Base-by-base conservation (phyloP, 2,329 filamentous ascomycete species). In the Tolypocladium endophyticum region DNA sequence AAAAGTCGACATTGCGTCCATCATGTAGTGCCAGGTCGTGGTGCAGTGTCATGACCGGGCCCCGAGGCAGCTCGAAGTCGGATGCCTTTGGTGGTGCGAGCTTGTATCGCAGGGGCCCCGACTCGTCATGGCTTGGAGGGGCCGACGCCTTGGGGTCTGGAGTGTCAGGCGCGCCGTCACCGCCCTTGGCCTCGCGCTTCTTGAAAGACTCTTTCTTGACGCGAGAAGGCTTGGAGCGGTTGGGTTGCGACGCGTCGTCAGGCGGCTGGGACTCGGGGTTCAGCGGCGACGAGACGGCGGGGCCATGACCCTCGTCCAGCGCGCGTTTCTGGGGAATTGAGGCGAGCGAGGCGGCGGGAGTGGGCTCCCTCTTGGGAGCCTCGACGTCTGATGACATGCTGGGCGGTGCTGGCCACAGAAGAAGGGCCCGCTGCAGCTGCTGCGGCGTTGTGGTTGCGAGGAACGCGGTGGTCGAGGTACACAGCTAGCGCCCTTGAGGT, bases 231-330 rank as follows among this genome's bases (percentile, higher is more conserved):
- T 76, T 76, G 41, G 68, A 66, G 33, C 71, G 69, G 39, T 64
- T 64, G n/a, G 66, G 58, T 28, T 71, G 71, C 12, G 67, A 62
- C 64, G 77, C 79, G 64, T 84, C 81, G 41, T 81, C 79, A 16
- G 72, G 70, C 18, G 71, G 67, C 28, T 73, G 72, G 3, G 72
- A 67, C 59, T 75, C 76, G 50, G 69, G 85, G 66, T 92, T 92
- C 62, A 92, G 81, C 35, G 88, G 88, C 14, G 89, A 92, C 3
- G 88, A 85, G 2, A 91, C 79, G 16, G 85, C 80, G 5, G 89
- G 88, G 62, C 81, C 81, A 72, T 92, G 86, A 69, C 84, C 84
- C 66, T 89, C 87, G 62, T 89, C 87, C 36, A 88, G 78, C 28
- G 78, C 76, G 61, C 87, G 85, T 68, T 89, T 89, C 69, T 87